These are phyloP conservation scores for Populus deltoides DNA, from an alignment of 345 rosid species.

Conservation along the genomic window DNA sequence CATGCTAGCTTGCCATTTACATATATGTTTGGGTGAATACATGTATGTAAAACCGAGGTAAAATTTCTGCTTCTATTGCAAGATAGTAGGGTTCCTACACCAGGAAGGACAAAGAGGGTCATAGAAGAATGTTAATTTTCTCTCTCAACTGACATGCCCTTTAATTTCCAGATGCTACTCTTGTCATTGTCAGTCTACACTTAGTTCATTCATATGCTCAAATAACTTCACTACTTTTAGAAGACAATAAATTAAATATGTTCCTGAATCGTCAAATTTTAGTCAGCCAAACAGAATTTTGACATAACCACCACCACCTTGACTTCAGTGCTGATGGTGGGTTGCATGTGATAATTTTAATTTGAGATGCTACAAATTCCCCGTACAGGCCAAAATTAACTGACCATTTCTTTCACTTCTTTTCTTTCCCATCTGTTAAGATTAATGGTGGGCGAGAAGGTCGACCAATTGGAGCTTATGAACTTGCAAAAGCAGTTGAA, in stretches of 20 bases:
- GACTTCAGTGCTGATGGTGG: neutral
- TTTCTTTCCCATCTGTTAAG: constrained; percentile 29
- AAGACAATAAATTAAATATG: neutral
- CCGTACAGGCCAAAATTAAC: neutral
- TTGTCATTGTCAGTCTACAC: neutral
- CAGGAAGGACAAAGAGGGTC: neutral
- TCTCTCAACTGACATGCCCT: neutral
- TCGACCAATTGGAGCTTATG: constrained; percentile 93
- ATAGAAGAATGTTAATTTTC: neutral
- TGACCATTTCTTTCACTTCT: neutral
- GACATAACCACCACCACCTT: neutral
- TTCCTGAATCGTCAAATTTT: neutral
- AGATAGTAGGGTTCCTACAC: neutral
- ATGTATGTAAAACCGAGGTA: neutral
- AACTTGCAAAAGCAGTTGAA: constrained; percentile 95
- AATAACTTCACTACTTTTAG: neutral
- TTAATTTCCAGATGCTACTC: neutral
- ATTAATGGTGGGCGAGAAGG: constrained; percentile 97
- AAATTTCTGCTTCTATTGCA: neutral
- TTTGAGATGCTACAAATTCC: neutral
- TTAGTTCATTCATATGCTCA: neutral
- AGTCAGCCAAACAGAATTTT: neutral
- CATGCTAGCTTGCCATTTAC: neutral
- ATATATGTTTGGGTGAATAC: neutral
- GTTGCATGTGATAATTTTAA: neutral